Evolutionary conservation across 2,329 filamentous ascomycete species (phyloP).

Genomic region (Nemania sp.): DNA sequence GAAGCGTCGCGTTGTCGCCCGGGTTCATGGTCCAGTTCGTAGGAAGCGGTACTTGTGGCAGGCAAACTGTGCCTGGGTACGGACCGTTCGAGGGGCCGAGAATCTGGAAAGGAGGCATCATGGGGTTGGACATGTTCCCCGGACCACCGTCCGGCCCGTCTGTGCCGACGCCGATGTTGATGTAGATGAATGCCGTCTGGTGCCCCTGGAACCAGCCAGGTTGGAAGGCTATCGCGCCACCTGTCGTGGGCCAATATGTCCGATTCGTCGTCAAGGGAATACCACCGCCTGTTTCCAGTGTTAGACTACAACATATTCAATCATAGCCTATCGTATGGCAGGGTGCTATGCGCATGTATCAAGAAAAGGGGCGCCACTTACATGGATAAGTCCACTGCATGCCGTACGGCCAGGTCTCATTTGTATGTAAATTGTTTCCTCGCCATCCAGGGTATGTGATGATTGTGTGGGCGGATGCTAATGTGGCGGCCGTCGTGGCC

Average conservation of each 20-base stretch:
- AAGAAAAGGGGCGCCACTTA: conserved; percentile 50
- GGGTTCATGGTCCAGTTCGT: conserved; percentile 68
- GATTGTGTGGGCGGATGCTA: conserved; percentile 73
- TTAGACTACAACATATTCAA: no score
- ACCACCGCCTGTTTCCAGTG: conserved; percentile 70
- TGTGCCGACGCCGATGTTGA: conserved; percentile 87
- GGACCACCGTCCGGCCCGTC: conserved; percentile 67
- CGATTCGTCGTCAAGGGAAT: conserved; percentile 77
- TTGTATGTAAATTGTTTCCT: conserved; percentile 83
- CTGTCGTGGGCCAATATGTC: conserved; percentile 86
- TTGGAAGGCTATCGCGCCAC: conserved; percentile 87
- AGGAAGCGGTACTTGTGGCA: conserved; percentile 87
- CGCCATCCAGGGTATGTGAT: conserved; percentile 85
- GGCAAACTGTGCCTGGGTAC: conserved; percentile 87
- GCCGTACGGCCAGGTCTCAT: conserved; percentile 79
- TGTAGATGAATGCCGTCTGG: conserved; percentile 76
- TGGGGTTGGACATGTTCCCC: conserved; percentile 82
- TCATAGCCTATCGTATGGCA: not conserved
- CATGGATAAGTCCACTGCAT: conserved; percentile 97
- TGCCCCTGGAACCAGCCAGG: conserved; percentile 97
- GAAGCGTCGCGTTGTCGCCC: conserved; percentile 83
- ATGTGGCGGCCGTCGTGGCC: conserved; percentile 49
- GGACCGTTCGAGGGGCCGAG: conserved; percentile 77
- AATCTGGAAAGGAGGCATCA: conserved; percentile 81
- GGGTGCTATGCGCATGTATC: not conserved